Conservation (phyloP, 257 asterid species). For the Echium plantagineum region DNA sequence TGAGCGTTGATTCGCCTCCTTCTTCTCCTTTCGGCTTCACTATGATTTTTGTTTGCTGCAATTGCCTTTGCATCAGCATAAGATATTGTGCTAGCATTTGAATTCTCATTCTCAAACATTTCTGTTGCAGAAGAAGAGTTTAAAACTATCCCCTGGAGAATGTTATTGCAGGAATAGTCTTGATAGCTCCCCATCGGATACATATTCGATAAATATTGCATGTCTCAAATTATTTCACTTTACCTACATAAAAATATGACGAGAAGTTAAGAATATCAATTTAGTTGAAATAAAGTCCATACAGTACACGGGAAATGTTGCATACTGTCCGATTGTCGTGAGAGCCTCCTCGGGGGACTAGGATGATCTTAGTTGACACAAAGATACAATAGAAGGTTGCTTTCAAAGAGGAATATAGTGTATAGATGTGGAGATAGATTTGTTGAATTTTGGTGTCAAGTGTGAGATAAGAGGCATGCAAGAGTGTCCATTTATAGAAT, state of each 20-base stretch:
- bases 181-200: neutral
- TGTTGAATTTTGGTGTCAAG: too few relatives aligned
- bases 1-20: slow-evolving; percentile 80
- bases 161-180: neutral
- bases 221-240: neutral
- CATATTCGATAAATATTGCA: neutral
- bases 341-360: too few relatives aligned
- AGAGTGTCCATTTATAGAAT: neutral
- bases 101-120: slow-evolving; percentile 18
- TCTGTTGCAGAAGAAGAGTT: neutral
- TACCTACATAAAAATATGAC: neutral
- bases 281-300: too few relatives aligned
- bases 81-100: slow-evolving; percentile 35
- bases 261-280: too few relatives aligned
- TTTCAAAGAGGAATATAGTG: neutral
- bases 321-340: too few relatives aligned
- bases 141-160: neutral
- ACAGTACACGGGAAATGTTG: too few relatives aligned
- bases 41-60: slow-evolving; percentile 75
- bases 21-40: slow-evolving; percentile 84
- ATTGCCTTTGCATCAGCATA: slow-evolving; percentile 64
- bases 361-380: neutral
- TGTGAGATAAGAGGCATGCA: neutral
- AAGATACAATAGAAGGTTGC: neutral
- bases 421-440: neutral